These are phyloP conservation scores for Colletotrichum sp. DNA, from an alignment of 2,329 filamentous ascomycete species.

Conservation along the genomic window DNA sequence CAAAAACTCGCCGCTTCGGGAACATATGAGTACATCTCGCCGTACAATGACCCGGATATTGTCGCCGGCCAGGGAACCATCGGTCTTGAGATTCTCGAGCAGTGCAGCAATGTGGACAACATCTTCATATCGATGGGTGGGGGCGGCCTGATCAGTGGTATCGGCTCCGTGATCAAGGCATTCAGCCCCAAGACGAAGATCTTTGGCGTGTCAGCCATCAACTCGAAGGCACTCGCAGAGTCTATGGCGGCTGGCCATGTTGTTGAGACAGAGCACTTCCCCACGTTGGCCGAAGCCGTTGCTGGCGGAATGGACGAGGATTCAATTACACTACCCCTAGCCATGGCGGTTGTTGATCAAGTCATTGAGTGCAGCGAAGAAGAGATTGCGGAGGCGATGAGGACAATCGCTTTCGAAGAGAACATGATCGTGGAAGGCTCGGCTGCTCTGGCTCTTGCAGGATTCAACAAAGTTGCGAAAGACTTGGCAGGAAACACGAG, in stretches of 20 bases:
- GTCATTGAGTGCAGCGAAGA: slow-evolving; percentile 26
- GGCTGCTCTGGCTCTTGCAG: slow-evolving; percentile 26
- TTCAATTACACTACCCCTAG: slow-evolving; percentile 25
- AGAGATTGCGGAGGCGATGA: slow-evolving; percentile 20
- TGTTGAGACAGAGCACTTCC: slow-evolving; percentile 26
- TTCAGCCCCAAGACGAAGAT: slow-evolving; percentile 24
- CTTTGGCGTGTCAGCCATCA: slow-evolving; percentile 25
- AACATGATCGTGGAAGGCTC: slow-evolving; percentile 30
- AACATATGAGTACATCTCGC: slow-evolving; percentile 26
- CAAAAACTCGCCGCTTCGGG: slow-evolving; percentile 25
- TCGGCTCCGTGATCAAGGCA: slow-evolving; percentile 28
- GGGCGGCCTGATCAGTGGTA: slow-evolving; percentile 27
- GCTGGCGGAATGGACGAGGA: slow-evolving; percentile 28
- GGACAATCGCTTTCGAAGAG: slow-evolving; percentile 22
- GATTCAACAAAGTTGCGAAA: slow-evolving; percentile 21
- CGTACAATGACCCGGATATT: slow-evolving; percentile 27
- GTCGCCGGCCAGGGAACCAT: slow-evolving; percentile 25
- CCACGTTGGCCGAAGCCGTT: slow-evolving; percentile 27
- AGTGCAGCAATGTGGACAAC: slow-evolving; percentile 24
- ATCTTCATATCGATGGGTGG: slow-evolving; percentile 29
- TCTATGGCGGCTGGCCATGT: slow-evolving; percentile 25
- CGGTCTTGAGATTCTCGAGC: slow-evolving; percentile 27
- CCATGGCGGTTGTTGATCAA: slow-evolving; percentile 24
- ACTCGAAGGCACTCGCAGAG: slow-evolving; percentile 25
- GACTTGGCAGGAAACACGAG: slow-evolving; percentile 19